These are phyloP conservation scores for Andalucia godoyi DNA, from an alignment of 78 protist species.

Conservation along the genomic window DNA sequence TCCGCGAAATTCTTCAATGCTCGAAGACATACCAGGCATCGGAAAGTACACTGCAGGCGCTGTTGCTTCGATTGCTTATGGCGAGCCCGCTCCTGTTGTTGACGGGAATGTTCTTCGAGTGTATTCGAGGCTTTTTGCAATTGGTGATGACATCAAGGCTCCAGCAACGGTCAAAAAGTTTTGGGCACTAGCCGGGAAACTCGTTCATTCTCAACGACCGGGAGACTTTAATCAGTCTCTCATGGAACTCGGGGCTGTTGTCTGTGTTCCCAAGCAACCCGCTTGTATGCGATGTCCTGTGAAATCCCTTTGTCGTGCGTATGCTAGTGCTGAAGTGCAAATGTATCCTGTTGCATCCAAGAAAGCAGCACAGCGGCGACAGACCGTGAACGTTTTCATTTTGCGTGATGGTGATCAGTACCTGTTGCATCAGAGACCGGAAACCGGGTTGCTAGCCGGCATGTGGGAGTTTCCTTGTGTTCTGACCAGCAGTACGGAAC, in stretches of 20 bases:
- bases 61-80: neutral
- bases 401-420: neutral
- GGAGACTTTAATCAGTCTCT: slow-evolving; percentile 22
- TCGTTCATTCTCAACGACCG: neutral
- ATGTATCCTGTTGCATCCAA: too few species aligned
- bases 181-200: neutral
- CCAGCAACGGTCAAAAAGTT: neutral
- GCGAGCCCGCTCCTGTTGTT: neutral
- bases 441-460: slow-evolving; percentile 7
- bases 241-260: slow-evolving; percentile 18
- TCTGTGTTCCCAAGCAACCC: slow-evolving; percentile 7
- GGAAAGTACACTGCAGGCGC: slow-evolving; percentile 27
- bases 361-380: neutral
- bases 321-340: too few species aligned
- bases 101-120: slow-evolving; percentile 25
- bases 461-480: slow-evolving; percentile 10
- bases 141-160: neutral
- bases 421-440: neutral
- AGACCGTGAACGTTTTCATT: neutral
- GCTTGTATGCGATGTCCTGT: slow-evolving; percentile 7
- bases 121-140: neutral
- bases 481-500: neutral
- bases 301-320: neutral
- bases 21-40: slow-evolving; percentile 13
- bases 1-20: neutral